Percentiles rank a stretch among this genome's conserved stretches.
Evolutionary conservation across 306 rosid species (phyloP).

Genomic region (Dalbergia cultrata): DNA sequence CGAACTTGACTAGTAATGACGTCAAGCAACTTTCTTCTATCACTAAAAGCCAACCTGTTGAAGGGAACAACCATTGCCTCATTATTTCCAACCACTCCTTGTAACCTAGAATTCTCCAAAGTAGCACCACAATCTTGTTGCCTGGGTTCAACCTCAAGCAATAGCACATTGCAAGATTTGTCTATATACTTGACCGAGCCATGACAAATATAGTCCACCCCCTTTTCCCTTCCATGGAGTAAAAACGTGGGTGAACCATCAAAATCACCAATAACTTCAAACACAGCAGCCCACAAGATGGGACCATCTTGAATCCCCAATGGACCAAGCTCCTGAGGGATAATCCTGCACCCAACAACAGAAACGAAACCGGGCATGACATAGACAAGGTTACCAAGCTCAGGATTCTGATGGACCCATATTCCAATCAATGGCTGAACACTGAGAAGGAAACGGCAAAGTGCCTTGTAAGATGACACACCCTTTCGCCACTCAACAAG

Average conservation of each 20-base stretch:
- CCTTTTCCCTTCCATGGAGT: constrained; percentile 82
- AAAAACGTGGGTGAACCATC: constrained; percentile 66
- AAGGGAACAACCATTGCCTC: constrained; percentile 62
- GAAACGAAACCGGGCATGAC: constrained; percentile 88
- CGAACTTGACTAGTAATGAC: constrained; percentile 57
- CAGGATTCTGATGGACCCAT: constrained; percentile 95
- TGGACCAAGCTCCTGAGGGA: constrained; percentile 88
- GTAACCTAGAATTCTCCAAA: constrained; percentile 58
- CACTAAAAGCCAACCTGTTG: constrained; percentile 63
- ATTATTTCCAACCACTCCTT: constrained; percentile 45
- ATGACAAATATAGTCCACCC: constrained; percentile 61
- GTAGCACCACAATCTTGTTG: constrained; percentile 32
- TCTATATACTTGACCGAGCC: constrained; percentile 66
- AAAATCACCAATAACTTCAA: constrained; percentile 67
- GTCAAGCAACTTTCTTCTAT: constrained; percentile 77
- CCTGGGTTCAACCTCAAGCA: constrained; percentile 76
- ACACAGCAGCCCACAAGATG: constrained; percentile 82
- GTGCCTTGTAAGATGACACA: constrained; percentile 74
- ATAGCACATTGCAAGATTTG: constrained; percentile 68
- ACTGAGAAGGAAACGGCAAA: constrained; percentile 68
- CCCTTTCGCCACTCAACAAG: constrained; percentile 72
- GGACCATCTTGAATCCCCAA: constrained; percentile 83
- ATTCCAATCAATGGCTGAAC: constrained; percentile 73
- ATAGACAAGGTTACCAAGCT: constrained; percentile 88
- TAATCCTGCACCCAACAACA: constrained; percentile 75